Evolutionary conservation across 371 early-diverging fungal species (phyloP).

Genomic region (Fennellomyces sp.): DNA sequence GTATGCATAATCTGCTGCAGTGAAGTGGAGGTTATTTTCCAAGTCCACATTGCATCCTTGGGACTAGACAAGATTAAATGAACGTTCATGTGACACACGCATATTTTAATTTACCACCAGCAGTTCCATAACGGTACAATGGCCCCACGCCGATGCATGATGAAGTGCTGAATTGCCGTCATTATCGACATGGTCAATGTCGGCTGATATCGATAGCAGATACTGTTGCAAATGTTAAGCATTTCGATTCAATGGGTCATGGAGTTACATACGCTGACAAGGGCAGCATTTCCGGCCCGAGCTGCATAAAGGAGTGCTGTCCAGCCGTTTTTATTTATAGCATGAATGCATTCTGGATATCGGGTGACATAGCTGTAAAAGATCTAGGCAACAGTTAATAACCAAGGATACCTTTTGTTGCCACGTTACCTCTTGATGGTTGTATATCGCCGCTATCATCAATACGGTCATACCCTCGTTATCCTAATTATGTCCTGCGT

Average conservation of each 20-base stretch:
- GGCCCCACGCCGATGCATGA: slow-evolving; percentile 56
- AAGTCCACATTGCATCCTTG: slow-evolving; percentile 52
- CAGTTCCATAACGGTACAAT: slow-evolving; percentile 48
- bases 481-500: no score
- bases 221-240: slow-evolving; percentile 25
- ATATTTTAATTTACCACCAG: slow-evolving; percentile 32
- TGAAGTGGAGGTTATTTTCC: slow-evolving; percentile 36
- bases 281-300: slow-evolving; percentile 50
- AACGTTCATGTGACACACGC: background rate
- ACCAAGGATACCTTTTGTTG: background rate
- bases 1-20: slow-evolving; percentile 51
- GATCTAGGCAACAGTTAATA: slow-evolving; percentile 25
- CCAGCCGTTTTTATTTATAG: slow-evolving; percentile 50
- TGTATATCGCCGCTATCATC: slow-evolving; percentile 54
- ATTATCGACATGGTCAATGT: slow-evolving; percentile 57
- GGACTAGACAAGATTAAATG: slow-evolving; percentile 20
- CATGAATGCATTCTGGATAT: slow-evolving; percentile 56
- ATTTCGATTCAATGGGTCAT: no score
- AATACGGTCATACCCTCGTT: slow-evolving; percentile 51
- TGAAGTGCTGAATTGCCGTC: slow-evolving; percentile 56
- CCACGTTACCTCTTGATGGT: slow-evolving; percentile 45
- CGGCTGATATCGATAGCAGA: slow-evolving; percentile 46
- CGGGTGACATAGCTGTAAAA: slow-evolving; percentile 47
- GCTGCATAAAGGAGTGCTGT: slow-evolving; percentile 51
- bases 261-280: slow-evolving; percentile 51